A percentile compares a stretch with the other conserved stretches of the same genome.
These are phyloP conservation scores for Ilex asprella DNA, from an alignment of 257 asterid species.

Conservation along the genomic window DNA sequence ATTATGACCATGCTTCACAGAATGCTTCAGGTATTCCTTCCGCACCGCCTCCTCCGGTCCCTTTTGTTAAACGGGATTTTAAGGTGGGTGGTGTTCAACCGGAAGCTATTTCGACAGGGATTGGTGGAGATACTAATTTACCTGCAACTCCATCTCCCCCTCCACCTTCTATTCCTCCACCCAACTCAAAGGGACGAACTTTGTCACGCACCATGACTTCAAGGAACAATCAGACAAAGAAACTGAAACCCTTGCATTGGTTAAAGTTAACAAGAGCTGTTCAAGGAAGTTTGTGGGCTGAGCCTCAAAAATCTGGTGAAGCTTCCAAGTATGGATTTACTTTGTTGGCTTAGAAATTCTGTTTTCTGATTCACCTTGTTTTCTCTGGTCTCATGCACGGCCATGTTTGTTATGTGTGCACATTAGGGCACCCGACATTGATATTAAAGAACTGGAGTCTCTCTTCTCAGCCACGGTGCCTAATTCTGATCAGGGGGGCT, in stretches of 20 bases:
- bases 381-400: not conserved
- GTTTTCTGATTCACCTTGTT: constrained; percentile 2
- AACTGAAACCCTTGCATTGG: constrained; percentile 93
- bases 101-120: constrained; percentile 16
- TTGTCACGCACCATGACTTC: constrained; percentile 49
- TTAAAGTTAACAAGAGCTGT: constrained; percentile 84
- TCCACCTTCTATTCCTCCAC: constrained; percentile 67
- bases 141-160: constrained; percentile 68
- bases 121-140: constrained; percentile 15
- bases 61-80: constrained; percentile 21
- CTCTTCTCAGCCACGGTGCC: constrained; percentile 85
- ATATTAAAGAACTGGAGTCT: constrained; percentile 83
- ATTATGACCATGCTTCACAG: constrained; percentile 18
- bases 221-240: constrained; percentile 55
- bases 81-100: constrained; percentile 15
- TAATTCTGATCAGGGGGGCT: constrained; percentile 43
- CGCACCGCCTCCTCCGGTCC: constrained; percentile 63
- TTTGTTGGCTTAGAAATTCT: constrained; percentile 9
- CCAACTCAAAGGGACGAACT: constrained; percentile 51
- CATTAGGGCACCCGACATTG: constrained; percentile 90
- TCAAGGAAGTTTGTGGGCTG: constrained; percentile 98
- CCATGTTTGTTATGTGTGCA: constrained; percentile 3
- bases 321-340: constrained; percentile 60
- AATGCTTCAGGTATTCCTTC: constrained; percentile 34
- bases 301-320: constrained; percentile 78